Evolutionary conservation across 2,329 filamentous ascomycete species (phyloP), one percentile per base, ranked within the genome.

Genomic region (Sclerotinia trifoliorum): DNA sequence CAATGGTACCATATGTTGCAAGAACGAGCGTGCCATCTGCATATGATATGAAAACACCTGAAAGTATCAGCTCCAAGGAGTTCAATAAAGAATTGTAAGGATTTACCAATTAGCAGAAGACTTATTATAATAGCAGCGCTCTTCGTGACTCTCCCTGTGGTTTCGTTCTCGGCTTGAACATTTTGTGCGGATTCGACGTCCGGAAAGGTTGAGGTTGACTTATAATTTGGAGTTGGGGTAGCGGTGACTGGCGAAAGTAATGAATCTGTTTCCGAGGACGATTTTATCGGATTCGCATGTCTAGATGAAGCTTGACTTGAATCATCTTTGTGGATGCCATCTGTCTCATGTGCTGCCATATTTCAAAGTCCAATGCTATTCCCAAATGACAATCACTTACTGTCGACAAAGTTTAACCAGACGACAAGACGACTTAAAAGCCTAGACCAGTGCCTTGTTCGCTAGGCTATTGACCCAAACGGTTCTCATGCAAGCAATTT

Each of bases 1-100:
- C 84, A 65, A 89, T 87, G 4, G 80, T 80, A 0, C 85, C 84
- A 68, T 90, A 86, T 0, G 89, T 90, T 0, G 90, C 89, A 44
- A 92, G 79, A 0, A 92, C 83, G 0, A 92, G 79, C 1, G 87
- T 88, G 0, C 80, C 79, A 74, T 93, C 90, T 21, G 85, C 84
- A 66, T 88, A 88, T 8, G 85, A 84, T 17, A 90, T 84, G 72
- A 92, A 91, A 19, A 89, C 86, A 15, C 86, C 86, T 82, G 55
- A 13, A 51, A 48, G 57, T n/a, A 52, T 63, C 17, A 68, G 55
- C 48, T 11, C 11, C 10, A 19, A 66, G 21, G 5, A 46, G 57
- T 15, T 57, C 24, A 26, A 57, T 24, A 21, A 49, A 52, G 32
- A 35, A 61, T 7, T 51, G 56, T 32, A 19, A 35, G 26, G 42